These are phyloP conservation scores for Opeltia flavorubescens DNA, from an alignment of 495 filamentous ascomycete genomes.

Conservation along the genomic window DNA sequence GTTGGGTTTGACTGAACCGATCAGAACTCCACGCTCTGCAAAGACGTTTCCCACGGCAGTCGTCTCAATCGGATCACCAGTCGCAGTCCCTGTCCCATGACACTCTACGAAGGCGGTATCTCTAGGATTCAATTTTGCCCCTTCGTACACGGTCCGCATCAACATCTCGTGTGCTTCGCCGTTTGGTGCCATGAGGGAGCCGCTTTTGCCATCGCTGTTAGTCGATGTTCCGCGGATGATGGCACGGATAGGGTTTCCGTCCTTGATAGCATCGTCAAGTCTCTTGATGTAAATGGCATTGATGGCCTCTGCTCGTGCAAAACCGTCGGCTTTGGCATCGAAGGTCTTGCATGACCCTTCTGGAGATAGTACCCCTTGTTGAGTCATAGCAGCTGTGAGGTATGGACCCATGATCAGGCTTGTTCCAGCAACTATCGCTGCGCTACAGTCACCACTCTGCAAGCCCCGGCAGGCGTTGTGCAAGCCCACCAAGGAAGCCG, in stretches of 20 bases:
- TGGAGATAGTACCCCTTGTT: conserved; percentile 18
- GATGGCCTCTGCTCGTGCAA: conserved; percentile 45
- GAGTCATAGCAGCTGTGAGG: conserved; percentile 17
- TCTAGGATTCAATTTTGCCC: background rate
- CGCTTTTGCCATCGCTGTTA: conserved; percentile 25
- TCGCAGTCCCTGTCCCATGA: conserved; percentile 29
- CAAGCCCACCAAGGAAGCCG: conserved; percentile 21
- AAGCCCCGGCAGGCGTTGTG: conserved; percentile 25
- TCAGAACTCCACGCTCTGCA: conserved; percentile 10
- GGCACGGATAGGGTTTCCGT: conserved; percentile 23
- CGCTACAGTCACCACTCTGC: conserved; percentile 22
- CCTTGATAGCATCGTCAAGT: conserved; percentile 21
- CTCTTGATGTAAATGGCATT: conserved; percentile 25
- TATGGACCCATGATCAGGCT: conserved; percentile 27
- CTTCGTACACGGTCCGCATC: conserved; percentile 15
- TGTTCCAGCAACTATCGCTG: conserved; percentile 27
- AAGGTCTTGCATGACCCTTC: conserved; percentile 40
- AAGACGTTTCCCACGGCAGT: conserved; percentile 31
- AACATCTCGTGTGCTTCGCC: background rate
- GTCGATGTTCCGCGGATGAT: conserved; percentile 23
- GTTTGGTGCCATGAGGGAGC: conserved; percentile 9
- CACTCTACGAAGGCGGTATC: conserved; percentile 18
- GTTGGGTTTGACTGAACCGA: conserved; percentile 27
- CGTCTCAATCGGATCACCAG: conserved; percentile 30
- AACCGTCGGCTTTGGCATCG: conserved; percentile 47